A percentile compares a stretch with the other conserved stretches of the same genome.
These are phyloP conservation scores for Colletotrichum orchidophilum DNA, from an alignment of 2,329 filamentous ascomycete species.

Conservation along the genomic window DNA sequence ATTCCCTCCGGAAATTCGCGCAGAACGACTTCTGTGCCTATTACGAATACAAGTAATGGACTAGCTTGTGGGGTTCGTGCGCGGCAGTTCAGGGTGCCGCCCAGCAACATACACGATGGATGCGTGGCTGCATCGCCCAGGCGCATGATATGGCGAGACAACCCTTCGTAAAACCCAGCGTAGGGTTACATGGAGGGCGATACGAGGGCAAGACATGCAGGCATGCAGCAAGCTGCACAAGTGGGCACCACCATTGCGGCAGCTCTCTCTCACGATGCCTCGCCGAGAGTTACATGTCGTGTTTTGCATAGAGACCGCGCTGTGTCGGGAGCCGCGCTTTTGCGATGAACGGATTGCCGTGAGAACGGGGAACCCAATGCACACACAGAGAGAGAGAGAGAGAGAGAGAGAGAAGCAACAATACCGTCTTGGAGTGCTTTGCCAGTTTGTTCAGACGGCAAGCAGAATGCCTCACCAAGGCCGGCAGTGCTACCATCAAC, in stretches of 20 bases:
- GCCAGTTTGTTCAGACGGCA: neutral
- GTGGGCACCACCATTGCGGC: neutral
- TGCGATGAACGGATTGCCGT: neutral
- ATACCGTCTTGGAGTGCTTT: neutral
- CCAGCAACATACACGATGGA: conserved; percentile 6
- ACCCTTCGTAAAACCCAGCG: conserved; percentile 19
- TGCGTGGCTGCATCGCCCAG: conserved; percentile 29
- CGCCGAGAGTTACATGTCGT: neutral
- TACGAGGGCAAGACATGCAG: conserved; percentile 30
- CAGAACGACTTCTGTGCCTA: neutral
- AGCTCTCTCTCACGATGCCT: neutral
- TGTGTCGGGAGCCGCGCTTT: neutral
- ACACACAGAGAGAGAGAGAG: neutral
- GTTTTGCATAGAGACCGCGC: conserved; percentile 12
- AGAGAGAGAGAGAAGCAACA: neutral
- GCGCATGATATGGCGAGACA: conserved; percentile 14
- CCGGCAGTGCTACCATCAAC: neutral
- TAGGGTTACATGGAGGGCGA: conserved; percentile 24
- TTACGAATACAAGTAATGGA: neutral
- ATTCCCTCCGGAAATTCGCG: neutral
- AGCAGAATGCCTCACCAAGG: neutral
- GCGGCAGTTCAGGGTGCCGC: conserved; percentile 8
- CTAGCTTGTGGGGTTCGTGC: neutral
- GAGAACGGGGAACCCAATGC: neutral
- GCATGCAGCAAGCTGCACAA: conserved; percentile 17